Evolutionary conservation across 345 rosid genomes (phyloP), one percentile per base, ranked within the genome.

Genomic region (Salix arbutifolia): DNA sequence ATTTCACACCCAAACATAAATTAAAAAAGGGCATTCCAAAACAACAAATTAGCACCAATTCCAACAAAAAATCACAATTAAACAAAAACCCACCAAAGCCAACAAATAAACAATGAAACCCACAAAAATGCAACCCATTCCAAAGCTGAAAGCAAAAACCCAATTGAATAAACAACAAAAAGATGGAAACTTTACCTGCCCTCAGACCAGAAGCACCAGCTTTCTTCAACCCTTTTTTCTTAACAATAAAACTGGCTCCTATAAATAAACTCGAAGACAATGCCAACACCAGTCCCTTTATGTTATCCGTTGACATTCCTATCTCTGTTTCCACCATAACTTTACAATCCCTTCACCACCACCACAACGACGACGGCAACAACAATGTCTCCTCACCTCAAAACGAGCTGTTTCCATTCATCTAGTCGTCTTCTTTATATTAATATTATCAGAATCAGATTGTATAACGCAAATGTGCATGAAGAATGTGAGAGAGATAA

Each of bases 221-320:
- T 76, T 82, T 89, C 84, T 91, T 91, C 84, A 93, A 85, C 1
- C 98, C 98, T 80, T 93, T 93, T 82, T 93, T 91, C 89, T 93
- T 93, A 62, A 93, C 87, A 61, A 93, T 93, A 89, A 93, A 93
- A 74, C 97, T 91, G 40, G 92, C 92, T 28, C 98, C 98, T 69
- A 91, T 93, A 83, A 93, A 93, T 28, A 88, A 73, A 81, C 98
- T 93, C 3, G 97, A 93, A 64, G 97, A 90, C 62, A 93, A 71
- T 8, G 97, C 98, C 84, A 93, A 77, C 58, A 91, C 88, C 86
- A 93, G 82, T 19, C 98, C 98, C 87, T 91, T 91, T 61, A 89
- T 80, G 80, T 91, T 93, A 85, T 91, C 98, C 17, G 90, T 80
- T 21, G 98, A 89, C 93, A 93, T 91, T 25, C 94, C 97, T 76